A percentile compares a stretch with the other conserved stretches of the same genome.
These are phyloP conservation scores for Heliamphora ciliata DNA, from an alignment of 179 eudicot species.

Conservation along the genomic window DNA sequence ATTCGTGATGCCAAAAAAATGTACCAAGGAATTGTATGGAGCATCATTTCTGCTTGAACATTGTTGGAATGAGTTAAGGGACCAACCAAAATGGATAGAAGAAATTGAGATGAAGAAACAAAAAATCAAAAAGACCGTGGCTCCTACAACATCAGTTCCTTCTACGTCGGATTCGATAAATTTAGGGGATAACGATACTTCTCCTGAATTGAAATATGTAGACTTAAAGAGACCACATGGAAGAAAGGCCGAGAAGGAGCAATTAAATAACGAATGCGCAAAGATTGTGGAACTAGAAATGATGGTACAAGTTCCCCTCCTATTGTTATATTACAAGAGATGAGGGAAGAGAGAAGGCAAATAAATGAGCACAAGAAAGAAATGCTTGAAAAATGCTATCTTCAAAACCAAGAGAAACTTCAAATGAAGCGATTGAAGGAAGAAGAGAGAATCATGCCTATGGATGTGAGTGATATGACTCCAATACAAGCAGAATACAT, in stretches of 20 bases:
- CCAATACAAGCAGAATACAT: too few relatives aligned
- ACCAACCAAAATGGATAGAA: constrained; percentile 7
- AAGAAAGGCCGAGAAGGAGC: not conserved
- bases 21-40: not conserved
- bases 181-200: not conserved
- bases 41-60: not conserved
- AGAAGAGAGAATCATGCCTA: not conserved
- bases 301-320: not conserved
- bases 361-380: not conserved
- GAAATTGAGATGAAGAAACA: not conserved
- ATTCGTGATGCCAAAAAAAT: too few relatives aligned
- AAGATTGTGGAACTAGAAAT: not conserved
- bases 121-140: not conserved
- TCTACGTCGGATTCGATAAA: not conserved
- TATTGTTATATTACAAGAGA: too few relatives aligned
- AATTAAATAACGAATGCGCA: too few relatives aligned
- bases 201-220: not conserved
- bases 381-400: not conserved
- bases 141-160: not conserved
- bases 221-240: not conserved
- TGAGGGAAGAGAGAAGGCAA: not conserved
- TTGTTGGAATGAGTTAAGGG: constrained; percentile 5
- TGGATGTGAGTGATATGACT: too few relatives aligned
- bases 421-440: not conserved
- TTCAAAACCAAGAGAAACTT: not conserved